Evolutionary conservation across 306 rosid species (phyloP), one percentile per base, ranked within the genome.

Genomic region (Purshia tridentata): DNA sequence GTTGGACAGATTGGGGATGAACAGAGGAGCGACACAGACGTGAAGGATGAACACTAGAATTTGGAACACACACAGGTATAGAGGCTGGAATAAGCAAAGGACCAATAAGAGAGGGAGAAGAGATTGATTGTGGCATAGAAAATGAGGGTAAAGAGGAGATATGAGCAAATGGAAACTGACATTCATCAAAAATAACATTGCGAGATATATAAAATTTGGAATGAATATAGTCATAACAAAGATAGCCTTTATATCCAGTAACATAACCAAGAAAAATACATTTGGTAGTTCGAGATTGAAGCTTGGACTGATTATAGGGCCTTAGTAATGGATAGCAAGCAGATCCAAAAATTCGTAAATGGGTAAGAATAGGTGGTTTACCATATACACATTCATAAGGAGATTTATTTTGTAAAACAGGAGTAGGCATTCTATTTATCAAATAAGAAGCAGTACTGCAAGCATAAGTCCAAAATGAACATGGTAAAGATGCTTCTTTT

Each of bases 361-460:
- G 13, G 7, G 6, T 0, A 0, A 18, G 11, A 1, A 0, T 6
- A 8, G 6, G 13, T 5, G 7, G 11, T 7, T n/a, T n/a, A 0
- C 22, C 4, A 54, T 1, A 18, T 3, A 54, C 1, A 6, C 6
- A 8, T 2, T 53, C 58, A 18, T n/a, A 54, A 0, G 59, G 29
- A 18, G 35, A 54, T 0, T 54, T 1, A 5, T 10, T 54, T 0
- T 54, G 12, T 6, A 54, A 6, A 2, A 8, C 0, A 0, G 0
- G 11, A 6, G 11, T 6, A 19, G 59, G 59, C 11, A 54, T 18
- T 7, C 6, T 8, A 8, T 54, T 54, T 0, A 54, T 54, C 3
- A 54, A 12, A 54, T 54, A 54, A 7, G 2, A 0, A 8, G 11
- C 0, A 7, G 6, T 18, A 5, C 12, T 8, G 19, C 59, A 54